These are phyloP conservation scores for Triticum urartu DNA, from an alignment of 176 grass and related monocot genomes.

Conservation along the genomic window DNA sequence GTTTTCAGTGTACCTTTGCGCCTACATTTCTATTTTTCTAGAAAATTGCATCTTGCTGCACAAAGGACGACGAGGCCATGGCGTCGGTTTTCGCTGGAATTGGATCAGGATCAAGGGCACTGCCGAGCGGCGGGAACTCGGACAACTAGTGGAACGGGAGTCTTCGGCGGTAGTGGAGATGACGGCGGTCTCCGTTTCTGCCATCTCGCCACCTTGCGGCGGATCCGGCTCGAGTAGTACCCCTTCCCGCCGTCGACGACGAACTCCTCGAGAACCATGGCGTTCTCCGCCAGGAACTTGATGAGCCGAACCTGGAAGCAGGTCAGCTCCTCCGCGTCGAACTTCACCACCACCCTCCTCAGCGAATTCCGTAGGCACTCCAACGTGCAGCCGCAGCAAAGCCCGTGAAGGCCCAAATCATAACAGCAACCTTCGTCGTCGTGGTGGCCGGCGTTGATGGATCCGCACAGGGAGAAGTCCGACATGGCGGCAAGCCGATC, in stretches of 20 bases:
- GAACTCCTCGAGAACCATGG: background rate
- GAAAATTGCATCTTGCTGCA: too few relatives aligned
- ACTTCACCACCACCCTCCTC: background rate
- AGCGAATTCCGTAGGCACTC: background rate
- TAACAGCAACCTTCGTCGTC: background rate
- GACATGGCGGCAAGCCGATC: background rate
- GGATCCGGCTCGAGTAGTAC: background rate
- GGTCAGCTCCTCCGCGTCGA: background rate
- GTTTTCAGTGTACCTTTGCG: too few relatives aligned
- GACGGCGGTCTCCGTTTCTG: background rate
- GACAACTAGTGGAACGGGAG: background rate
- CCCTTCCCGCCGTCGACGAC: background rate
- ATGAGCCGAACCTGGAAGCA: background rate
- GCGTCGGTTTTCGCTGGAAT: background rate
- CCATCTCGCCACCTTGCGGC: background rate
- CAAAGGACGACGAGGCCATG: background rate
- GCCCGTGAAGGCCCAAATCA: background rate
- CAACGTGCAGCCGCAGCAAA: background rate
- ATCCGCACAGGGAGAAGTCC: background rate
- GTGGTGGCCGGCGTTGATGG: too few relatives aligned
- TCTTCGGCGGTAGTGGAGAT: background rate
- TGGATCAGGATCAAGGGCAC: background rate
- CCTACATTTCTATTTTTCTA: too few relatives aligned
- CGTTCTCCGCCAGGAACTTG: background rate
- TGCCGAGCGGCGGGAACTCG: background rate